phyloP scores from a whole-genome alignment of 2,329 filamentous ascomycete genomes.

The Aspergillus neotritici region DNA sequence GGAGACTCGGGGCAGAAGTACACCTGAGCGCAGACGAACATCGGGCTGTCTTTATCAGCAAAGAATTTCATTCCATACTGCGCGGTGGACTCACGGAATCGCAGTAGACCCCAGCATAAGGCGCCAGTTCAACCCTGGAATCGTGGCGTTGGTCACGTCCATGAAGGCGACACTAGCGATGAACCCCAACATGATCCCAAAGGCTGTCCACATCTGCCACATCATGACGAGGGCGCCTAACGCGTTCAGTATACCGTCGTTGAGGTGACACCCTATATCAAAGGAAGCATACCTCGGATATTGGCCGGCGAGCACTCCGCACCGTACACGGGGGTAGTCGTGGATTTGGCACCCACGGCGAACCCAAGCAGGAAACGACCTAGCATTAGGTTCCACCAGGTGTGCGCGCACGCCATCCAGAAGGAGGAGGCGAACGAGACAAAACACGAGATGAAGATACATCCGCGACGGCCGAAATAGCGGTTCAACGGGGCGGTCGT shows the following conservation, averaged over 20 bases:
- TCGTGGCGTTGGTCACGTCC: constrained; percentile 39
- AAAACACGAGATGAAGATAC: constrained; percentile 40
- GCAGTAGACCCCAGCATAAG: constrained; percentile 65
- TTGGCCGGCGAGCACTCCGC: constrained; percentile 47
- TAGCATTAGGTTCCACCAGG: constrained; percentile 40
- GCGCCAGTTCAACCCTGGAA: constrained; percentile 55
- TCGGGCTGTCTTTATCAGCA: constrained; percentile 20
- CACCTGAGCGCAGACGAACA: constrained; percentile 55
- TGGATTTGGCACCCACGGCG: constrained; percentile 40
- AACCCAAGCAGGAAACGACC: constrained; percentile 41
- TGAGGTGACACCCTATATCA: constrained; percentile 22
- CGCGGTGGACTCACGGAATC: constrained; percentile 54
- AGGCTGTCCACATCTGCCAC: constrained; percentile 49
- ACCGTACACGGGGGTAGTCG: constrained; percentile 45
- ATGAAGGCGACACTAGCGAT: constrained; percentile 46
- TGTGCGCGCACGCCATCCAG: constrained; percentile 40
- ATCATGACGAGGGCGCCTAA: constrained; percentile 45
- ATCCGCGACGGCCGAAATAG: constrained; percentile 41
- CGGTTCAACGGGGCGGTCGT: constrained; percentile 44
- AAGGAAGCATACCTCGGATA: constrained; percentile 49
- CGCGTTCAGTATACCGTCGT: too few species aligned
- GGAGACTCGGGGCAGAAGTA: constrained; percentile 59
- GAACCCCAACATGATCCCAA: constrained; percentile 45
- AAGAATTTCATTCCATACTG: too few species aligned
- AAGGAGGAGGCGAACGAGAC: constrained; percentile 39